Evolutionary conservation across 352 stramenopile genomes (phyloP), one percentile per base, ranked within the genome.

Genomic region (Phytopythium cucurbitacearum): DNA sequence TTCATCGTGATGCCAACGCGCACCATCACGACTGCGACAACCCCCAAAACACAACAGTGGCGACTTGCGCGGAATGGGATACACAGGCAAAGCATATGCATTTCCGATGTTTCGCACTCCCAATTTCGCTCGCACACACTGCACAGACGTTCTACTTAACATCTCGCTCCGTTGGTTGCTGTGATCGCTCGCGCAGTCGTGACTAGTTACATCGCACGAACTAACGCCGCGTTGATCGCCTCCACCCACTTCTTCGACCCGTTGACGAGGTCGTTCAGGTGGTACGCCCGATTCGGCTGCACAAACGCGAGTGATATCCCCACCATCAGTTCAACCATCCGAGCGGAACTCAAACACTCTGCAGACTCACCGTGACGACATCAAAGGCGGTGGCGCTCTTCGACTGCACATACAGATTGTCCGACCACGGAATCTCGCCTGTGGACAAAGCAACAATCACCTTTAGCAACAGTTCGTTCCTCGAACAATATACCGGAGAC

Each of bases 181-280:
- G 21, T 28, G 21, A 28, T 28, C 21, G 21, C 21, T 28, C 21
- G 21, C 44, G 59, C 58, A 62, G 42, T 59, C 60, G 35, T 58
- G 62, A 15, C 21, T 44, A 12, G 40, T 44, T 80, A 83, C 65
- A 76, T 82, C 37, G 57, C 49, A 78, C 71, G 69, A 65, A 89
- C 79, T 64, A 93, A 71, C 51, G 81, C 80, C 32, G 80, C 75
- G 62, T 95, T 95, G 61, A 95, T 91, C 45, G 85, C 82, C 48
- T 95, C 85, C 32, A 92, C 85, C 85, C 85, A 95, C 57, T 95
- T 95, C 72, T 93, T 93, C 35, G 85, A 93, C 36, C 85, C 85
- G 55, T 95, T 93, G 60, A 92, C 82, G 58, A 91, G 65, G 58
- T 95, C 82, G 58, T 90, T 91, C 57, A 95, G 62, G 72, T 95